phyloP scores from a whole-genome alignment of 371 early-diverging fungal genomes.

The Mucor irregularis region DNA sequence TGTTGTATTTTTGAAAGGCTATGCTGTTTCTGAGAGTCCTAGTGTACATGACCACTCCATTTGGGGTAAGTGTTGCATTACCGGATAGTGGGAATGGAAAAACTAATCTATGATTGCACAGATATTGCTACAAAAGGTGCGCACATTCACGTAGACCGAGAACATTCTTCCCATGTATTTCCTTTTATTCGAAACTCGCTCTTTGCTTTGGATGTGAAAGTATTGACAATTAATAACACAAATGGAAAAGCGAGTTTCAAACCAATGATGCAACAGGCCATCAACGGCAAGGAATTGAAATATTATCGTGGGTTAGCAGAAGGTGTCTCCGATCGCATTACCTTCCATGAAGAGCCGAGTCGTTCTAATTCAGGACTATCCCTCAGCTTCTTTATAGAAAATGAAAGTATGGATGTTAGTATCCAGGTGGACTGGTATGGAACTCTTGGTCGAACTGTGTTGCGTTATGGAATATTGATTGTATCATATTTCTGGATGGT shows the following conservation, averaged over 20 bases:
- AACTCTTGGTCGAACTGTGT: constrained; percentile 64
- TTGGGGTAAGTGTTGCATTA: constrained; percentile 14
- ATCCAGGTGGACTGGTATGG: constrained; percentile 64
- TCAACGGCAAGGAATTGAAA: constrained; percentile 53
- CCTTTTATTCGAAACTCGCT: constrained; percentile 8
- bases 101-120: constrained; percentile 15
- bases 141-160: background rate
- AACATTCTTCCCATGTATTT: constrained; percentile 2
- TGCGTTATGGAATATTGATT: constrained; percentile 60
- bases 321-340: constrained; percentile 40
- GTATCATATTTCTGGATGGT: constrained; percentile 48
- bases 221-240: background rate
- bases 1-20: constrained; percentile 29
- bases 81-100: background rate
- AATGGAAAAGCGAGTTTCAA: constrained; percentile 27
- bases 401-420: constrained; percentile 38
- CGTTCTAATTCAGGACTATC: constrained; percentile 42
- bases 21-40: background rate
- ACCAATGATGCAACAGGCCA: constrained; percentile 53
- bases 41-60: background rate
- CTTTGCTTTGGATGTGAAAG: constrained; percentile 16
- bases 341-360: constrained; percentile 27
- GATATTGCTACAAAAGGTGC: background rate
- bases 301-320: constrained; percentile 56
- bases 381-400: constrained; percentile 60